Evolutionary conservation across 768 basidiomycete genomes (phyloP), one percentile per base, ranked within the genome.

Genomic region (Gautieria morchelliformis): DNA sequence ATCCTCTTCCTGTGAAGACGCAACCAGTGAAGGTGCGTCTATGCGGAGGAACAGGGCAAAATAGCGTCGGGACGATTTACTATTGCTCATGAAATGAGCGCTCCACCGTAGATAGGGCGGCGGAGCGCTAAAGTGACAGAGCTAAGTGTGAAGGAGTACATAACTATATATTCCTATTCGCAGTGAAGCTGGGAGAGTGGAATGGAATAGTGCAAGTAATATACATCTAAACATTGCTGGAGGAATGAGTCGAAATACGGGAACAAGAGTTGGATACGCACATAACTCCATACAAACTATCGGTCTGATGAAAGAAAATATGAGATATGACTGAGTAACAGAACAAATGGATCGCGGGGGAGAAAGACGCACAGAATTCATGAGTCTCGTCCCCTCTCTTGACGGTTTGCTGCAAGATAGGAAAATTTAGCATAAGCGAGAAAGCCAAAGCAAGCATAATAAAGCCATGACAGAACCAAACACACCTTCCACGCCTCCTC

Each of bases 401-500:
- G 82, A 98, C 92, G 35, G 86, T 89, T 87, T 93, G 87, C 93
- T 96, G 76, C 58, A 69, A 63, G 65, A 53, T 50, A 63, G 66
- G 66, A 68, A 68, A 48, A 69, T 65, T 64, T 65, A 27, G 47
- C 60, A 59, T 56, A 67, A 68, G 67, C 70, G 70, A 68, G 65
- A 63, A 65, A 63, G 50, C 56, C 59, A 51, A 60, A 61, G 50
- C 53, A 63, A 39, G 59, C 53, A 51, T 37, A 62, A 63, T 41
- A 58, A 61, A 62, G 59, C 60, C 66, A 73, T 79, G 78, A 77
- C 67, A 80, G 63, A 33, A 58, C 67, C 76, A 84, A 85, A 83
- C 62, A 81, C 63, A 95, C 93, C 80, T 97, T 98, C 94, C 94
- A 99, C 68, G 93, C 93, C 71, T 98, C 95, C 69, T 99, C 96